Conservation (phyloP, 148 eudicot species). For the Fallopia convolvulus region DNA sequence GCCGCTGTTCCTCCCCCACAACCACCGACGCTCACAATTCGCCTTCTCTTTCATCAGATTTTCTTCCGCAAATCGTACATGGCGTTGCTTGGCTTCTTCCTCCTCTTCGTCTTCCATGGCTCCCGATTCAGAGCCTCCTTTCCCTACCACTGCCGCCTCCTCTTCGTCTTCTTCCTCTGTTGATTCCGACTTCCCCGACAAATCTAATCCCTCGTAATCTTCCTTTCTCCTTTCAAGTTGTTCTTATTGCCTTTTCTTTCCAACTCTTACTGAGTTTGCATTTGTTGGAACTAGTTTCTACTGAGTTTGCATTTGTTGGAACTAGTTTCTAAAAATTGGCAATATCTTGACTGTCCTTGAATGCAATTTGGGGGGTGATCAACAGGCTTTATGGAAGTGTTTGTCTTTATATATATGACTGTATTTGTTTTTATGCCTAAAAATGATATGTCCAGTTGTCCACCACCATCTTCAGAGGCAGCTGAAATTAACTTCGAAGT, state of each 20-base stretch:
- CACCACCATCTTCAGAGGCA: neutral
- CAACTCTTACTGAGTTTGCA: neutral
- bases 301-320: neutral
- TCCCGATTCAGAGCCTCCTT: conserved; percentile 12
- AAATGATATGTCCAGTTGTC: neutral
- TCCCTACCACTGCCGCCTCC: neutral
- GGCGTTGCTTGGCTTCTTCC: conserved; percentile 6
- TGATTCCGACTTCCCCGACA: conserved; percentile 7
- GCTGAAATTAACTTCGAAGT: neutral
- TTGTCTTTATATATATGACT: too few species aligned
- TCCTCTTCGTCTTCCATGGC: conserved; percentile 9
- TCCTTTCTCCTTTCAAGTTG: neutral
- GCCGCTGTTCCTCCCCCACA: conserved; percentile 1
- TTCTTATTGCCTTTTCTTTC: neutral
- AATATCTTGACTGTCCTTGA: neutral
- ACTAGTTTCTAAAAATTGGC: neutral
- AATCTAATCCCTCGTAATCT: conserved; percentile 11
- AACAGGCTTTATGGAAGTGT: neutral
- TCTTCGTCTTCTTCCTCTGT: neutral
- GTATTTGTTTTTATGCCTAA: neutral
- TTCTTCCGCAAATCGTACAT: neutral
- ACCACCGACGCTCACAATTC: neutral
- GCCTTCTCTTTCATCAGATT: neutral
- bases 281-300: neutral
- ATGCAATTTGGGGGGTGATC: neutral